A percentile compares a stretch with the other conserved stretches of the same genome.
phyloP scores from a whole-genome alignment of 2,329 filamentous ascomycete species.

The Nigrograna mackinnonii region DNA sequence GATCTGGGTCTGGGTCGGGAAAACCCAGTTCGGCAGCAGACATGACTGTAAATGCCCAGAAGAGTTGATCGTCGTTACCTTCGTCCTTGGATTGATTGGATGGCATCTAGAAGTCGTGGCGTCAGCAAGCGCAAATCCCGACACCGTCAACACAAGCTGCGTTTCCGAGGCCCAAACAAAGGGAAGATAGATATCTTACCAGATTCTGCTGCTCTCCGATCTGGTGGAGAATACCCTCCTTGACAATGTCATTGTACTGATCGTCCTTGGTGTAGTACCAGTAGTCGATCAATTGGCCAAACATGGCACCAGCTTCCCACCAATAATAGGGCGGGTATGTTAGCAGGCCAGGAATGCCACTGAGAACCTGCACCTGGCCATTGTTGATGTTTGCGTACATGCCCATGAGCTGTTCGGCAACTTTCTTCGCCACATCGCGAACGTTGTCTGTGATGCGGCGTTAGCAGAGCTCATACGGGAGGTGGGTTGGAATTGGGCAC shows the following conservation, averaged over 20 bases:
- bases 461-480: background rate
- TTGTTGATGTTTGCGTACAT: constrained; percentile 56
- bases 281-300: constrained; percentile 74
- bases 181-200: constrained; percentile 17
- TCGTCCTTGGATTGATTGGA: constrained; percentile 40
- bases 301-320: constrained; percentile 78
- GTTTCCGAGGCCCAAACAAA: background rate
- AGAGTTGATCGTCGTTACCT: constrained; percentile 62
- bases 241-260: constrained; percentile 70
- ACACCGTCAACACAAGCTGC: background rate
- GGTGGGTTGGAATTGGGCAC: background rate
- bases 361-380: constrained; percentile 45
- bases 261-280: constrained; percentile 81
- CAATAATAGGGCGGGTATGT: constrained; percentile 59
- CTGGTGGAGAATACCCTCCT: constrained; percentile 47
- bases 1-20: constrained; percentile 40
- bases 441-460: constrained; percentile 43
- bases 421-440: constrained; percentile 47
- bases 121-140: background rate
- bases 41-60: constrained; percentile 62
- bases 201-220: constrained; percentile 32
- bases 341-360: constrained; percentile 21
- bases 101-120: constrained; percentile 26
- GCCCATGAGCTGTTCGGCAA: constrained; percentile 54
- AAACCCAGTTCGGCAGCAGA: constrained; percentile 58